Percentiles rank a stretch among this genome's conserved stretches.
These are phyloP conservation scores for Fusarium pilosicola DNA, from an alignment of 2,329 filamentous ascomycete genomes.

Conservation along the genomic window DNA sequence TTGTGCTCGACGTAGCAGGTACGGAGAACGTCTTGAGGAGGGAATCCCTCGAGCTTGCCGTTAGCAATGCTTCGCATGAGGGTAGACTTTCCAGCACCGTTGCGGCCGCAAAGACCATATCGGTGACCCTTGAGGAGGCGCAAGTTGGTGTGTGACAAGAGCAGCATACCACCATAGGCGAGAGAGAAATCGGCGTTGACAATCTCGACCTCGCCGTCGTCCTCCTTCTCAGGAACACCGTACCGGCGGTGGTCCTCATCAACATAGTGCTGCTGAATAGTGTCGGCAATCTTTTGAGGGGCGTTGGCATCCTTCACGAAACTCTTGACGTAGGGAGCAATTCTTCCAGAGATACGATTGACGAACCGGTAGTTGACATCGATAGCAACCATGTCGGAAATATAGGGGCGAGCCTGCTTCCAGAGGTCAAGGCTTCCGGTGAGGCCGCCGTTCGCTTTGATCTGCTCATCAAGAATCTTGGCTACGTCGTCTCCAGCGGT, in stretches of 20 bases:
- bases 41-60: constrained; percentile 97
- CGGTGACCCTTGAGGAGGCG: constrained; percentile 95
- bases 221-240: constrained; percentile 84
- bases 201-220: constrained; percentile 93
- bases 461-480: constrained; percentile 77
- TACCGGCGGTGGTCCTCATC: constrained; percentile 89
- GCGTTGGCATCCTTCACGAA: constrained; percentile 72
- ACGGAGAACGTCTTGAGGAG: constrained; percentile 87
- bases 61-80: constrained; percentile 96
- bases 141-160: constrained; percentile 95
- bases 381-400: constrained; percentile 86
- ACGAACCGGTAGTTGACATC: constrained; percentile 86
- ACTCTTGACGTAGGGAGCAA: constrained; percentile 79
- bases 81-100: constrained; percentile 98
- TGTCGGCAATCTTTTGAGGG: constrained; percentile 71
- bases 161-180: constrained; percentile 96
- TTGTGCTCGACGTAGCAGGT: constrained; percentile 99
- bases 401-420: constrained; percentile 75
- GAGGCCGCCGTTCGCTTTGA: constrained; percentile 75
- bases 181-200: constrained; percentile 98
- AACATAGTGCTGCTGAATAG: constrained; percentile 80
- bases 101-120: constrained; percentile 95
- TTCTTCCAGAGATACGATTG: constrained; percentile 73
- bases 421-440: constrained; percentile 70
- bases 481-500: constrained; percentile 78